Evolutionary conservation across 805 yeast genomes (phyloP).

Genomic region (Candida bentonensis): DNA sequence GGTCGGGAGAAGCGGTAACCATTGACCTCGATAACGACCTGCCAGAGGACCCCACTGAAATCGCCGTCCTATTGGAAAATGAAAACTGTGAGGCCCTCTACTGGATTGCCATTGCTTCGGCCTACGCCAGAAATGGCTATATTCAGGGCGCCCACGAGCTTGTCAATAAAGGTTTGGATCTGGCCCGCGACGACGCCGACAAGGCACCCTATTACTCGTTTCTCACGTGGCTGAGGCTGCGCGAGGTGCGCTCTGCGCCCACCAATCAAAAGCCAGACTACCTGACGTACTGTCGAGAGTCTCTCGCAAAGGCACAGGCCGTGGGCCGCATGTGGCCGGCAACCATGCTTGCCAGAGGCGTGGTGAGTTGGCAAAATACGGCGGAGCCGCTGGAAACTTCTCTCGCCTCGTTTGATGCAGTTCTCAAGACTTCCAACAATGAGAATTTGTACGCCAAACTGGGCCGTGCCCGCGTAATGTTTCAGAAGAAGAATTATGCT

Average conservation of each 20-base stretch:
- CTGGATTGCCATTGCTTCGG: slow-evolving; percentile 79
- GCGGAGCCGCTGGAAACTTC: slow-evolving; percentile 59
- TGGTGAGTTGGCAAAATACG: slow-evolving; percentile 32
- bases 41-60: slow-evolving; percentile 81
- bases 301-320: slow-evolving; percentile 32
- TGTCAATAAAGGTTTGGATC: slow-evolving; percentile 41
- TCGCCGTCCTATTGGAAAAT: slow-evolving; percentile 61
- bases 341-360: slow-evolving; percentile 53
- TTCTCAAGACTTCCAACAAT: slow-evolving; percentile 36
- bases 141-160: slow-evolving; percentile 51
- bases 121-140: slow-evolving; percentile 53
- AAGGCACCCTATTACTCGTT: slow-evolving; percentile 43
- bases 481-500: slow-evolving; percentile 55
- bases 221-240: slow-evolving; percentile 52
- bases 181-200: slow-evolving; percentile 23
- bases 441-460: slow-evolving; percentile 62
- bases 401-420: slow-evolving; percentile 48
- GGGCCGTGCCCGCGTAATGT: slow-evolving; percentile 72
- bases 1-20: slow-evolving; percentile 70
- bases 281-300: slow-evolving; percentile 1
- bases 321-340: slow-evolving; percentile 33
- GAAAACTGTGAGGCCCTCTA: slow-evolving; percentile 64
- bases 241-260: slow-evolving; percentile 20
- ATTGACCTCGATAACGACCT: slow-evolving; percentile 68
- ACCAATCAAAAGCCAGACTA: slow-evolving; percentile 4